Base-by-base conservation (phyloP, 495 filamentous ascomycete genomes). In the Acidiella bohemica region DNA sequence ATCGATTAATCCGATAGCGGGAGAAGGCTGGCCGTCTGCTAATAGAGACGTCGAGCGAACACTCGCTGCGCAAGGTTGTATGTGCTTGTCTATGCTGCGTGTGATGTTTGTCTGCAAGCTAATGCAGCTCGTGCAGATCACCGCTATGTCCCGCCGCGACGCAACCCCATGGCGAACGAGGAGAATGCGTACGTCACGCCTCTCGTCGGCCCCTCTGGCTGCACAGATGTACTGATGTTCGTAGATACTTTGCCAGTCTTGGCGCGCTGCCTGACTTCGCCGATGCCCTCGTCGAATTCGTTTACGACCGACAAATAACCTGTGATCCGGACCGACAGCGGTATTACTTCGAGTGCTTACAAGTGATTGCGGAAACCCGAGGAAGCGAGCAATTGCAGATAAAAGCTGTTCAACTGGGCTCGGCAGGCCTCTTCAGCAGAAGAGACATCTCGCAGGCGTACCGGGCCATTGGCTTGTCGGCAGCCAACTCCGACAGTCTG, bases 1-100 rank as follows among this genome's bases (percentile, higher is more conserved):
- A 39, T 77, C 74, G 33, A 78, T 75, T 11, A 84, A 86, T 56
- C 65, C 71, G 25, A 72, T 73, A 12, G 79, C 72, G 8, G 78
- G 28, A 16, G 42, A 51, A 4, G 27, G 38, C 19, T 42, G 45
- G 47, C 16, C 47, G 8, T 39, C 37, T 12, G 42, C 47, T 20
- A 27, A 38, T 14, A 36, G 24, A 6, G 47, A 51, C 19, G 7
- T 51, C 22, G 42, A 51, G 23, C 45, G 47, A 20, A 46, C 39
- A 18, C 32, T 51, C 24, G 47, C 36, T 11, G 42, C 47, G 10
- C 31, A 36, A 29, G 37, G 37, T 5, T 51, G 47, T 51, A 51
- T 18, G 47, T 50, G 24, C 17, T 29, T 28, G n/a, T n/a, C n/a
- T 6, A 26, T 18, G 12, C 4, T 12, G 35, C 19, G 17, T 19